Percentiles rank a stretch among this genome's conserved stretches.
Conservation (phyloP, 1,284 basidiomycete species). For the Ustilago nuda region DNA sequence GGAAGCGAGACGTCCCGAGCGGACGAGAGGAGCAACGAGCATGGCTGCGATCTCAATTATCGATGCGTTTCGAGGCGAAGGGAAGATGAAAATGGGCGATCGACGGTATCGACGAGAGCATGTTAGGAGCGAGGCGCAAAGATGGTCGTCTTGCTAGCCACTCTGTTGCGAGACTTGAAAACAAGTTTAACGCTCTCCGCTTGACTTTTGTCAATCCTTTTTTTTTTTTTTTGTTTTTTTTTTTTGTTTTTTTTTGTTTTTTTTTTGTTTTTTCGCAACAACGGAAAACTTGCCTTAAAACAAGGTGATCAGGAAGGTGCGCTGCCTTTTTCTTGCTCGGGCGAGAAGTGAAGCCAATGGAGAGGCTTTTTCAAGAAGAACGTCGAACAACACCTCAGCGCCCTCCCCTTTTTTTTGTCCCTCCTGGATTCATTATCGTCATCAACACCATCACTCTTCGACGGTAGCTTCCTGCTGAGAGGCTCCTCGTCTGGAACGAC, state of each 20-base stretch:
- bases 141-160: background rate
- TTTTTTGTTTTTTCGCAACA: too few relatives aligned
- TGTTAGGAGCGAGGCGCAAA: background rate
- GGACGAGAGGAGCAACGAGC: conserved; percentile 32
- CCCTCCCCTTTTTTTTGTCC: background rate
- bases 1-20: conserved; percentile 34
- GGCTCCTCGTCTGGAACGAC: background rate
- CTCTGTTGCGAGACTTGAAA: conserved; percentile 5
- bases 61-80: background rate
- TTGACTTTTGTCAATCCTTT: conserved; percentile 21
- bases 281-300: conserved; percentile 8
- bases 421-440: background rate
- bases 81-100: background rate
- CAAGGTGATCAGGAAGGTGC: conserved; percentile 15
- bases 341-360: conserved; percentile 17
- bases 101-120: background rate
- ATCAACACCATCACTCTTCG: background rate
- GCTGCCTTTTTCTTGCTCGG: conserved; percentile 13
- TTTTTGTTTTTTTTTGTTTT: too few relatives aligned
- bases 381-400: conserved; percentile 14
- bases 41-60: conserved; percentile 10
- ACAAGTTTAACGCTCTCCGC: conserved; percentile 1
- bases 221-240: too few relatives aligned
- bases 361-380: conserved; percentile 2
- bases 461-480: background rate